Evolutionary conservation across 768 basidiomycete species (phyloP), one percentile per base, ranked within the genome.

Genomic region (Amanita subjunquillea): DNA sequence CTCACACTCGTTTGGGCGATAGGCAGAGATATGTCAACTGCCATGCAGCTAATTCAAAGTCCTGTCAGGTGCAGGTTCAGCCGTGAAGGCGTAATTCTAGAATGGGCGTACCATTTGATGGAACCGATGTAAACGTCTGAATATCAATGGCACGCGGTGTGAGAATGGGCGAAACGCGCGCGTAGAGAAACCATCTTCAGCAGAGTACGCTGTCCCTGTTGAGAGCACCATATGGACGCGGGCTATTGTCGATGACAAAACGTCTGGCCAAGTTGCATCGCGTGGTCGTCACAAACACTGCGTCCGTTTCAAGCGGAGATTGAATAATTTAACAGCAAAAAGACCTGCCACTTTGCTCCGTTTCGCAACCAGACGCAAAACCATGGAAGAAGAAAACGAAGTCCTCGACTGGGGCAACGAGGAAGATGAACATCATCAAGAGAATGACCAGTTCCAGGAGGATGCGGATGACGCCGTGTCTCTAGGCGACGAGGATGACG

Each of bases 41-140:
- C 92, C 94, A 97, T 29, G 90, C 86, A 9, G 95, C 95, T 43
- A 95, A 72, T 67, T 98, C 95, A 68, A 97, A 96, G 67, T 98
- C 95, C 94, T 97, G 63, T 6, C 25, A 3, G 17, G 39, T 25
- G 38, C 43, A 41, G 29, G 32, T 17, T 43, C 25, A 53, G n/a
- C 30, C 29, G 40, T 36, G n/a, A 43, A 44, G 25, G 4, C 32
- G 37, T 8, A 12, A 43, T 17, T 10, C 50, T 29, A 8, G 46
- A 40, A 56, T 79, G 48, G 8, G 32, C 7, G 27, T 54, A 85
- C 91, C 91, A 94, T 92, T 66, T 91, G 87, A 53, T 90, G 85
- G 58, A 92, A 85, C 55, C 87, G 78, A 59, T 85, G 80, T 46
- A 94, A 65, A 39, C 91, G 73, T 56, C 83, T 77, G 62, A 95